These are phyloP conservation scores for Bodo saltans DNA, from an alignment of 78 protist species.

Conservation along the genomic window DNA sequence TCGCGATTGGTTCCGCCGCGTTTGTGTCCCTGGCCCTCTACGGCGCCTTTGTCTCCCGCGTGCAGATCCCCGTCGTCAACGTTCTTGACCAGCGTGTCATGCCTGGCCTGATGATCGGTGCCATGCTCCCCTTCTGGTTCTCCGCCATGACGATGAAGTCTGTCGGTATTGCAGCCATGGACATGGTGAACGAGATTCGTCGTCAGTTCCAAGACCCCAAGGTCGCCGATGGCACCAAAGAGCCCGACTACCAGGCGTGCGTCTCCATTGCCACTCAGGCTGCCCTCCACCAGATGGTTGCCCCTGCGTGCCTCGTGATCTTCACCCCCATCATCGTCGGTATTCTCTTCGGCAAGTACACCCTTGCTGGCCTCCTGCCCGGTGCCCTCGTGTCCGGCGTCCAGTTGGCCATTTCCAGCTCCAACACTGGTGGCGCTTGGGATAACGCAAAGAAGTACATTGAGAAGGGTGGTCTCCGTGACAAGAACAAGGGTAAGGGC, in stretches of 20 bases:
- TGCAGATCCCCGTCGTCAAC: conserved; percentile 18
- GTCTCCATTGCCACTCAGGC: conserved; percentile 50
- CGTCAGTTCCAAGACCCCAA: conserved; percentile 51
- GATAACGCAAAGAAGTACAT: conserved; percentile 75
- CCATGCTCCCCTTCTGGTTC: conserved; percentile 66
- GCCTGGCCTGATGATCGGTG: conserved; percentile 52
- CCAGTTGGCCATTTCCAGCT: conserved; percentile 54
- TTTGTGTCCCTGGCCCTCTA: conserved; percentile 59
- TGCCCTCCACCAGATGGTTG: conserved; percentile 48
- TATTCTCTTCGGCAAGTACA: conserved; percentile 41
- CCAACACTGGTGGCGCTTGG: conserved; percentile 81
- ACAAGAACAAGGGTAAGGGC: conserved; percentile 32
- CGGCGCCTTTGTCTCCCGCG: conserved; percentile 49
- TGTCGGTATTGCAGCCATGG: conserved; percentile 61
- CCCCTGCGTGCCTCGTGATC: conserved; percentile 53
- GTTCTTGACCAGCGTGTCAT: conserved; percentile 21
- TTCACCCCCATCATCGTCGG: conserved; percentile 58
- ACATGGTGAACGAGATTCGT: conserved; percentile 51
- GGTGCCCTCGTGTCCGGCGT: conserved; percentile 63
- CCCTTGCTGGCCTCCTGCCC: conserved; percentile 43
- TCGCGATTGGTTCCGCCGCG: conserved; percentile 67
- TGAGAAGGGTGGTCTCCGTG: conserved; percentile 26
- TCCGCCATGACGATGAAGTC: conserved; percentile 58
- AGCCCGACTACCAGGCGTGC: conserved; percentile 48
- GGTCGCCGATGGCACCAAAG: conserved; percentile 21